These are phyloP conservation scores for Camillea tinctor DNA, from an alignment of 2,329 filamentous ascomycete species.

Conservation along the genomic window DNA sequence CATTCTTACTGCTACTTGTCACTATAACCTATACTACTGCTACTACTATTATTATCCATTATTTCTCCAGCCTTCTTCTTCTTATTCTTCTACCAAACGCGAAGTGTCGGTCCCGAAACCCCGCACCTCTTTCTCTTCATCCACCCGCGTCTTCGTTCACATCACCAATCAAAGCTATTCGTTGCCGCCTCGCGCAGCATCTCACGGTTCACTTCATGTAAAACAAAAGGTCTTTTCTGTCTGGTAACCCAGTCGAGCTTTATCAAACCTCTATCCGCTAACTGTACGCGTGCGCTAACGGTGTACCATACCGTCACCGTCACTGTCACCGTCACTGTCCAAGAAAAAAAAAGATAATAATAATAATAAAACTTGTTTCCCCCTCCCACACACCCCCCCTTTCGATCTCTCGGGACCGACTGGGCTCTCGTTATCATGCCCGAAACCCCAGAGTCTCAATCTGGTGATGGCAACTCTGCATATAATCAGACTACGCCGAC, in stretches of 20 bases:
- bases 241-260: conserved; percentile 22
- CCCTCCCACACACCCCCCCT: not conserved
- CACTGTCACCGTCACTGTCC: not conserved
- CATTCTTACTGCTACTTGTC: no score
- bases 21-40: not conserved
- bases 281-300: conserved; percentile 18
- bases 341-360: not conserved
- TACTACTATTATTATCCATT: no score
- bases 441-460: conserved; percentile 32
- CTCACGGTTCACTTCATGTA: conserved; percentile 20
- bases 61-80: not conserved
- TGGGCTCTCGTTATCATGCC: conserved; percentile 25
- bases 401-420: conserved; percentile 20
- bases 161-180: conserved; percentile 23
- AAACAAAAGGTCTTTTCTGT: conserved; percentile 20
- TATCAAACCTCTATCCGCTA: conserved; percentile 12
- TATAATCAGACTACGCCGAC: conserved; percentile 29
- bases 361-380: not conserved
- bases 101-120: conserved; percentile 30
- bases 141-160: conserved; percentile 6
- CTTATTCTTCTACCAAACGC: conserved; percentile 5
- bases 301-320: conserved; percentile 15
- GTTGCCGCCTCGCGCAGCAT: conserved; percentile 10
- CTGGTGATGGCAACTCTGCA: conserved; percentile 26
- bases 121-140: conserved; percentile 21